These are phyloP conservation scores for Verticillium klebahnii DNA, from an alignment of 2,329 filamentous ascomycete species.

Conservation along the genomic window DNA sequence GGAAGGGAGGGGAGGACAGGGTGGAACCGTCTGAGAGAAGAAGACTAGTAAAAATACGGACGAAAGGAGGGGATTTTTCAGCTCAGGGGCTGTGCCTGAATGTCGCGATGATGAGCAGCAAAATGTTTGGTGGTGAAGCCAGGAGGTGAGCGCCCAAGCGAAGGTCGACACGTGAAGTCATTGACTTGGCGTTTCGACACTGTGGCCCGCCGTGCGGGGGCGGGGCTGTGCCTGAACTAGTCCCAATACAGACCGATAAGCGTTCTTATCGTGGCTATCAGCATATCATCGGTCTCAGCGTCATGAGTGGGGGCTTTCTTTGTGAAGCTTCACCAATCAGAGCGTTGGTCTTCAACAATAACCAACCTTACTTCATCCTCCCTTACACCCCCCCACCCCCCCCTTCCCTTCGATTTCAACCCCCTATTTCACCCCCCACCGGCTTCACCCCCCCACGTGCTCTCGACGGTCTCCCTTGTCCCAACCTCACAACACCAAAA, in stretches of 20 bases:
- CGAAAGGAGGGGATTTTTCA: neutral
- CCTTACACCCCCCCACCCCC: no score
- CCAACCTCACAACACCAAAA: neutral
- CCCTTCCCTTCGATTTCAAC: no score
- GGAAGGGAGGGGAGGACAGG: neutral
- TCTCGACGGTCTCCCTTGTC: neutral
- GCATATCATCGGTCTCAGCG: neutral
- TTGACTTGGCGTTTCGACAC: neutral
- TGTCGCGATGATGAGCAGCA: neutral
- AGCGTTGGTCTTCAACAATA: neutral
- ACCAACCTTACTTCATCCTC: neutral
- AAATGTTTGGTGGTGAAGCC: neutral
- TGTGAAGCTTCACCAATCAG: neutral
- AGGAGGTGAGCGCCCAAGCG: neutral
- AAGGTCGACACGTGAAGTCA: neutral
- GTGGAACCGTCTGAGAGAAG: neutral
- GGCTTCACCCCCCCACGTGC: neutral
- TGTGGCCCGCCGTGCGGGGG: neutral
- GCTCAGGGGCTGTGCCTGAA: neutral
- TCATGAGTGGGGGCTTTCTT: no score
- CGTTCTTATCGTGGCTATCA: neutral
- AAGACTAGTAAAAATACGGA: neutral
- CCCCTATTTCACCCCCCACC: neutral
- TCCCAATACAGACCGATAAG: neutral
- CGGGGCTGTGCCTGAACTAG: conserved; percentile 2